These are phyloP conservation scores for Diaporthe capsici DNA, from an alignment of 2,329 filamentous ascomycete genomes.

Conservation along the genomic window DNA sequence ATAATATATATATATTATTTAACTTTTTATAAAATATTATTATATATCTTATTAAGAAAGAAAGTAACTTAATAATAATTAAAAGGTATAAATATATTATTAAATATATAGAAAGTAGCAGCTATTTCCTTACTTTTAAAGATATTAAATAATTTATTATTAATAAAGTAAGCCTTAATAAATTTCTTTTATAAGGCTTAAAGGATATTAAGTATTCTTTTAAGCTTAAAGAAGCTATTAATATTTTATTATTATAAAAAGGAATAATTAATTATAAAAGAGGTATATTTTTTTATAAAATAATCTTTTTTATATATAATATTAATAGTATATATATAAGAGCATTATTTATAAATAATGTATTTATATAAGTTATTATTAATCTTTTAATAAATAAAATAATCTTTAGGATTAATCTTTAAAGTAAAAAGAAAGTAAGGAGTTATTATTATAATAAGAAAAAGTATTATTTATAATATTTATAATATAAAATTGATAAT, in stretches of 20 bases:
- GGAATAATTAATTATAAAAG: neutral
- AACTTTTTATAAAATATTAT: neutral
- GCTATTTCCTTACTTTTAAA: neutral
- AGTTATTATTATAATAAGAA: too few species aligned
- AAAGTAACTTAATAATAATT: neutral
- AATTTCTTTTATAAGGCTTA: neutral
- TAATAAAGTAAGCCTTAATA: neutral
- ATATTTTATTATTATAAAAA: accelerated
- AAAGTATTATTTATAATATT: too few species aligned
- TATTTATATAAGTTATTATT: too few species aligned
- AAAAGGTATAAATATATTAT: neutral
- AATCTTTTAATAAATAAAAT: neutral
- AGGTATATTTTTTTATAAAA: neutral
- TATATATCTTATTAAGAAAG: neutral
- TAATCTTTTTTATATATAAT: neutral
- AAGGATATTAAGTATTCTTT: neutral
- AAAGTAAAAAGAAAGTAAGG: too few species aligned
- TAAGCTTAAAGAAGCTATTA: neutral
- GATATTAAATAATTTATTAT: neutral
- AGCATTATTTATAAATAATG: neutral
- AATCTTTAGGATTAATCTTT: too few species aligned
- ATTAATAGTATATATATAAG: neutral
- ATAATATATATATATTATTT: neutral
- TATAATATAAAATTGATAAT: too few species aligned
- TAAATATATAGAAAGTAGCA: neutral